Base-by-base conservation (phyloP, 192 early-diverging fungal genomes). In the Podila epicladia region DNA sequence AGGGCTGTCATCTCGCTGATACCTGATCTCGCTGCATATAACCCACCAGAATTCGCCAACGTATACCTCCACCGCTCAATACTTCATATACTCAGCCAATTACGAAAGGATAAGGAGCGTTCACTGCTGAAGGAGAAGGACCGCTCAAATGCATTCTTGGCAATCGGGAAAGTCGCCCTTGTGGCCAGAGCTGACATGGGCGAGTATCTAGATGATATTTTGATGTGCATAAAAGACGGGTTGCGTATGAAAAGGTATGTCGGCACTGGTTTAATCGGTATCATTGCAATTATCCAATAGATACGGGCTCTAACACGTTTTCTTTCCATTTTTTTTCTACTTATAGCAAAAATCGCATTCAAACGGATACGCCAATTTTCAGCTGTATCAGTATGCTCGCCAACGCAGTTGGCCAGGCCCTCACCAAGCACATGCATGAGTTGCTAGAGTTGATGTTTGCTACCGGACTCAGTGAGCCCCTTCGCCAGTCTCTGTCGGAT, bases 361-460 rank as follows among this genome's bases (percentile, higher is more conserved):
- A 90, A 53, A 87, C 85, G 0, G 88, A 92, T 45, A 85, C 82
- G 3, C 85, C 91, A 22, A 87, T 94, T 22, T 95, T 96, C 65
- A 87, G 91, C 73, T 96, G 96, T 65, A 92, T 98, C 53, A 93
- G 92, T 31, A 95, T 93, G 89, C 86, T 99, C 50, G 96, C 96
- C 2, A 85, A 86, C 12, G 95, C 97, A 22, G 93, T 99, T 62
- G 94, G 96, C n/a, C 95, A 93, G 41, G 94, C 93, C 7, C 83
- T 98, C 58, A 96, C 93, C 0, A 94, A 94, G 66, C 89, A 97
- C 74, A 89, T 97, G 88, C 92, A 94, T 62, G 95, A 94, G 28
- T 74, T 98, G 20, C 71, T 98, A 57, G 95, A 97, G 65, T 85
- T 95, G 64, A 97, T 99, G 94, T 98, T 99, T 71, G 88, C 92